Conservation (phyloP, 345 rosid species). For the Camelina sativa region DNA sequence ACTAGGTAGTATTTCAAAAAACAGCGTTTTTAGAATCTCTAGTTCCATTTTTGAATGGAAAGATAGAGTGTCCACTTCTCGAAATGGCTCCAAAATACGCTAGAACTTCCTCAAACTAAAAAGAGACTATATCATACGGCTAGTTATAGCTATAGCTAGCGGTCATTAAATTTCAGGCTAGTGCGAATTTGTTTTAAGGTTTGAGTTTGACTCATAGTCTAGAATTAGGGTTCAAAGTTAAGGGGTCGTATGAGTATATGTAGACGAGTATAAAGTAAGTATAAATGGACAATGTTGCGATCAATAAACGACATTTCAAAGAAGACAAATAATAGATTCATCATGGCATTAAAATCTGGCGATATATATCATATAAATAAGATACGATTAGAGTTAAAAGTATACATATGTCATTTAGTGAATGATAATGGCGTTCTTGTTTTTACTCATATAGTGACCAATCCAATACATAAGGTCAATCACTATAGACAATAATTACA, state of each 20-base stretch:
- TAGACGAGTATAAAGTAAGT: constrained; percentile 5
- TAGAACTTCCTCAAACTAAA: not conserved
- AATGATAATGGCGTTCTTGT: constrained; percentile 39
- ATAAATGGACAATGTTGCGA: constrained; percentile 24
- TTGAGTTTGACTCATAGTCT: constrained; percentile 23
- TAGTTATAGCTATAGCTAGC: not conserved
- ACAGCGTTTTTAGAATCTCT: not conserved
- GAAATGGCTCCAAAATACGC: not conserved
- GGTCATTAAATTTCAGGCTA: constrained; percentile 5
- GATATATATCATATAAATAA: constrained; percentile 28
- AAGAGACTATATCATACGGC: not conserved
- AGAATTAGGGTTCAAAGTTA: constrained; percentile 19
- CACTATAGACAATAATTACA: constrained; percentile 41
- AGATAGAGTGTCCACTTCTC: not conserved
- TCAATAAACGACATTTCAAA: constrained; percentile 46
- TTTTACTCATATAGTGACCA: constrained; percentile 40
- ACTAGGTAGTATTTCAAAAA: not conserved
- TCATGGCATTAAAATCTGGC: constrained; percentile 23
- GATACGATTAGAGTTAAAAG: constrained; percentile 46
- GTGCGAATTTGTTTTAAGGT: constrained; percentile 4
- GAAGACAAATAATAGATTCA: constrained; percentile 47
- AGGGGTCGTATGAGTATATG: not conserved
- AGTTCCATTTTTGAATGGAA: not conserved
- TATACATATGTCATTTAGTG: constrained; percentile 54
- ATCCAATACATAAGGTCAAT: constrained; percentile 34